Evolutionary conservation across 179 eudicot genomes (phyloP), one percentile per base, ranked within the genome.

Genomic region (Spergularia azorica): DNA sequence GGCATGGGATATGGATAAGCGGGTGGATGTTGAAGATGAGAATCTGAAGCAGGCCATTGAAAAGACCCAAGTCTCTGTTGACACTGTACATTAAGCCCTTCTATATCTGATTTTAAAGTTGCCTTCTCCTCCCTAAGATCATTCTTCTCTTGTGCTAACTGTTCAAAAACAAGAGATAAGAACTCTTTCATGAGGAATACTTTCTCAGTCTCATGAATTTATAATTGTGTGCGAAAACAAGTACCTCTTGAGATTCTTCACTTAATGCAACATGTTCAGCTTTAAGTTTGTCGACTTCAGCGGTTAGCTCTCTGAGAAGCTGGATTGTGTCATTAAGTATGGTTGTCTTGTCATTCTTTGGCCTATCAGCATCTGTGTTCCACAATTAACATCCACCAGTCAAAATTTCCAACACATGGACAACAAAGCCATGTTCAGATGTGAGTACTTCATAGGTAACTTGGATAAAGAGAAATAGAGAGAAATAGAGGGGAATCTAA

Each of bases 311-410:
- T 81, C 82, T 90, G 71, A 91, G 84, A 74, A 92, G 76, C 85
- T 89, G 95, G 72, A 90, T 76, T 32, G 97, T 87, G 70, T 92
- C 97, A 16, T 79, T 77, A 9, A 92, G 87, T 79, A 92, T 90
- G 79, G 97, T 84, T 77, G 89, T 91, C 81, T 92, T 92, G 86
- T 91, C 97, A 76, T 89, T 88, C 77, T 87, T 92, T 54, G 97
- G 97, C 79, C 95, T 87, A 50, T 89, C 97, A 38, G 89, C 86
- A 77, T 92, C 97, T 92, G 91, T 86, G 68, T 69, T 67, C 57
- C 43, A 70, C 38, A 54, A 71, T 60, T n/a, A 66, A 63, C 62
- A 71, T 43, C 62, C 39, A 73, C 16, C n/a, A 39, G 6, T 26
- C 70, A 39, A 60, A 52, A 36, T 63, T 54, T 16, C 18, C 20